Percentiles rank a stretch among this genome's conserved stretches.
These are phyloP conservation scores for Micractinium conductrix DNA, from an alignment of 139 green algal genomes.

Conservation along the genomic window DNA sequence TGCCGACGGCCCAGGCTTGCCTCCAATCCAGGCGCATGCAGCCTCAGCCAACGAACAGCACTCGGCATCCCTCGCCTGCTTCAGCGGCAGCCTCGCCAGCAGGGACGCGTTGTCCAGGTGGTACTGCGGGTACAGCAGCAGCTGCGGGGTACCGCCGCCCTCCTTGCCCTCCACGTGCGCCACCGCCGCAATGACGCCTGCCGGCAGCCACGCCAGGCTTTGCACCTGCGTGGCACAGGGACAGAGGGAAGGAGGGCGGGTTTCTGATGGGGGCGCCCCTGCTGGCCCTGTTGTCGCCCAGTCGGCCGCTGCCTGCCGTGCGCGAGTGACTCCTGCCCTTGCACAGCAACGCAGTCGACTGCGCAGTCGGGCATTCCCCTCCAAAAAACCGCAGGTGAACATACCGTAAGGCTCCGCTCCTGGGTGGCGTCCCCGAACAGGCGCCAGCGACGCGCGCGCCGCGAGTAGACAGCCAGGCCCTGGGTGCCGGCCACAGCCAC, in stretches of 20 bases:
- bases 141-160: slow-evolving; percentile 49
- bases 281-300: not conserved
- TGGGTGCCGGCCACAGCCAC: slow-evolving; percentile 84
- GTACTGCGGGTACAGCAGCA: slow-evolving; percentile 87
- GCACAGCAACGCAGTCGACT: too few relatives aligned
- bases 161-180: slow-evolving; percentile 35
- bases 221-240: slow-evolving; percentile 50
- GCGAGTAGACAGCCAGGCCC: slow-evolving; percentile 80
- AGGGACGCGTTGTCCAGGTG: slow-evolving; percentile 89
- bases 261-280: not conserved
- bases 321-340: too few relatives aligned
- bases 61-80: slow-evolving; percentile 38
- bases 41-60: too few relatives aligned
- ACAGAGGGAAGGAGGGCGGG: not conserved
- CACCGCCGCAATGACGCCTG: slow-evolving; percentile 49
- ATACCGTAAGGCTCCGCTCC: slow-evolving; percentile 84
- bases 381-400: too few relatives aligned
- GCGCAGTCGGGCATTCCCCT: too few relatives aligned
- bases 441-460: slow-evolving; percentile 71
- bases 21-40: too few relatives aligned
- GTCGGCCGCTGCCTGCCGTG: too few relatives aligned
- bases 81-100: slow-evolving; percentile 60
- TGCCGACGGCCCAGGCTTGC: too few relatives aligned
- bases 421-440: slow-evolving; percentile 93
- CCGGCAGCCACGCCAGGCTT: slow-evolving; percentile 69